A percentile compares a stretch with the other conserved stretches of the same genome.
These are phyloP conservation scores for Arthrobotrys musiformis DNA, from an alignment of 2,329 filamentous ascomycete species.

Conservation along the genomic window DNA sequence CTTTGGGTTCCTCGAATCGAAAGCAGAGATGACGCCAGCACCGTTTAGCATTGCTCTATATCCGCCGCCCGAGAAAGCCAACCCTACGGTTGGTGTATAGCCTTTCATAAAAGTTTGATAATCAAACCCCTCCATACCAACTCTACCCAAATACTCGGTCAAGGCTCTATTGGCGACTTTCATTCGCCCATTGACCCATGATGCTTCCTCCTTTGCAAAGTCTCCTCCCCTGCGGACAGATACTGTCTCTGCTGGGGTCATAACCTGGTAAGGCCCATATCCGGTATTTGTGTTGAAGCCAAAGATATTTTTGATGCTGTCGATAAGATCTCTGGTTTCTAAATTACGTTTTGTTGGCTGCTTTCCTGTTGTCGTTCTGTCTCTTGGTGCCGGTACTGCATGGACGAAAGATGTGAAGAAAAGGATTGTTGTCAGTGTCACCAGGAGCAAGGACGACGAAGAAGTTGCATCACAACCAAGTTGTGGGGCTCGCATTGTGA, in stretches of 20 bases:
- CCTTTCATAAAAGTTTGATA: constrained; percentile 76
- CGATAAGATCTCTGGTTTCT: constrained; percentile 27
- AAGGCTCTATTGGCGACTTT: constrained; percentile 80
- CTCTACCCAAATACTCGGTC: constrained; percentile 75
- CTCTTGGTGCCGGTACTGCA: constrained; percentile 26
- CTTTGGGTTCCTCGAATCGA: constrained; percentile 76
- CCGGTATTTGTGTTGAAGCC: constrained; percentile 21
- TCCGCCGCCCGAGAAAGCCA: constrained; percentile 84
- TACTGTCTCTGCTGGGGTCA: constrained; percentile 8
- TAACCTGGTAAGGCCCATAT: constrained; percentile 46
- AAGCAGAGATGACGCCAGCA: constrained; percentile 80
- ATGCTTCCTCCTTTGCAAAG: constrained; percentile 70
- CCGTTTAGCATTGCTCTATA: constrained; percentile 88
- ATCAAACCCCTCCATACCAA: constrained; percentile 82
- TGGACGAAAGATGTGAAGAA: constrained; percentile 23
- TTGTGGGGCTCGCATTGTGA: constrained; percentile 29
- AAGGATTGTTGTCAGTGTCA: constrained; percentile 29
- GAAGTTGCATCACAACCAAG: not conserved
- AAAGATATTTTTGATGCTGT: constrained; percentile 32
- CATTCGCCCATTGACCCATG: constrained; percentile 78
- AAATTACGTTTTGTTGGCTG: constrained; percentile 28
- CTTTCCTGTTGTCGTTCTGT: constrained; percentile 29
- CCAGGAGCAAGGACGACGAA: constrained; percentile 41
- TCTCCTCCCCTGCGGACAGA: constrained; percentile 14
- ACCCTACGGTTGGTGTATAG: constrained; percentile 76